Conservation (phyloP, 1,139 yeast species). For the Pichiaceae sp. region DNA sequence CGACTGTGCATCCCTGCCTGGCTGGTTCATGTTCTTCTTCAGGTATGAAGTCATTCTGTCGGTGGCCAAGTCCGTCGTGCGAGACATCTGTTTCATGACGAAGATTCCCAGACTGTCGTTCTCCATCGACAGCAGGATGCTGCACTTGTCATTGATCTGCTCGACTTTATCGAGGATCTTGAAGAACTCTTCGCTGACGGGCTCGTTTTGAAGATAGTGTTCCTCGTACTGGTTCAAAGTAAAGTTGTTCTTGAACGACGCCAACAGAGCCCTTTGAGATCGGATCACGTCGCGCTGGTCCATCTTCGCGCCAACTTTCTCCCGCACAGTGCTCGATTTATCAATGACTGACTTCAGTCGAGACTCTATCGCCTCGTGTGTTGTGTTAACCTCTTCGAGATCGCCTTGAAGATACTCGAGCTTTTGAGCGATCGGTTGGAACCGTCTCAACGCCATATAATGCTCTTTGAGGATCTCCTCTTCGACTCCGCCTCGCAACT, state of each 20-base stretch:
- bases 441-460: conserved; percentile 49
- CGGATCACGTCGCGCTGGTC: conserved; percentile 33
- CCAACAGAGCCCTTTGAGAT: conserved; percentile 47
- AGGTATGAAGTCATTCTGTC: conserved; percentile 37
- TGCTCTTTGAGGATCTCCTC: conserved; percentile 62
- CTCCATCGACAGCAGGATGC: conserved; percentile 57
- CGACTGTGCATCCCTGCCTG: conserved; percentile 14
- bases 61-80: conserved; percentile 42
- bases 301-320: conserved; percentile 32
- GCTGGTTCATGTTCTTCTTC: conserved; percentile 19
- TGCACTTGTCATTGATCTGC: conserved; percentile 57
- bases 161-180: conserved; percentile 52
- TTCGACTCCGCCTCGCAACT: conserved; percentile 62
- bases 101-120: conserved; percentile 65
- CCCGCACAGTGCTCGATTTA: conserved; percentile 22
- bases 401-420: conserved; percentile 35
- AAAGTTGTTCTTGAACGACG: conserved; percentile 55
- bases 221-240: conserved; percentile 69
- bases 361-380: conserved; percentile 31
- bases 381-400: conserved; percentile 33
- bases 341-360: conserved; percentile 24
- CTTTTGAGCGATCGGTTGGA: conserved; percentile 45
- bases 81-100: conserved; percentile 55
- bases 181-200: conserved; percentile 54
- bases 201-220: conserved; percentile 38